phyloP scores from a whole-genome alignment of 2,329 filamentous ascomycete species.

The Pseudogymnoascus verrucosus region DNA sequence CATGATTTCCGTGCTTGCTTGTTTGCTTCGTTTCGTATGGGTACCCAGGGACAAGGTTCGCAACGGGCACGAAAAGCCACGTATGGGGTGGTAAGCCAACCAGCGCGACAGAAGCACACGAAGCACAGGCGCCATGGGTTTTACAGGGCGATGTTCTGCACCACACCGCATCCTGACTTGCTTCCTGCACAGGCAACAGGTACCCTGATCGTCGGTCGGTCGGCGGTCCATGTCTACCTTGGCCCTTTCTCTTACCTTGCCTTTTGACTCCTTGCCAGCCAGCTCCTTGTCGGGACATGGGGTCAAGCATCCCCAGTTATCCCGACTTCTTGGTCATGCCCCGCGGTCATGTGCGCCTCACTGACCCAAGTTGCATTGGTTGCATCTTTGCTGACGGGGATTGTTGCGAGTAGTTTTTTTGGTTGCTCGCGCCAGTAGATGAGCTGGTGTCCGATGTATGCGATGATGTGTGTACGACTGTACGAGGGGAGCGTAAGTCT shows the following conservation, averaged over 20 bases:
- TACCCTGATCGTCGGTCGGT: neutral
- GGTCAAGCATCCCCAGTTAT: neutral
- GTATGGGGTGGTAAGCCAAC: neutral
- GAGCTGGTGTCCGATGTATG: neutral
- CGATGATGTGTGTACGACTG: neutral
- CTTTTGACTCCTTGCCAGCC: neutral
- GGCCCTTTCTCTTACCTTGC: neutral
- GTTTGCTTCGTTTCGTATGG: neutral
- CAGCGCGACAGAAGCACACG: neutral
- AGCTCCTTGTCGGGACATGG: neutral
- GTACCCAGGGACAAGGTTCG: neutral
- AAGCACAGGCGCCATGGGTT: neutral
- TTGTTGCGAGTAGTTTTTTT: neutral
- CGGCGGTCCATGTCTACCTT: neutral
- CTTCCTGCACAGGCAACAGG: neutral
- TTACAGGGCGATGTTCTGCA: neutral
- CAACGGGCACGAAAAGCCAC: neutral
- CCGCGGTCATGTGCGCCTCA: neutral
- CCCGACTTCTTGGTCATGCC: slow-evolving; percentile 1
- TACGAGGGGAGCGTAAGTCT: neutral
- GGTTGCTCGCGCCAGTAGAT: neutral
- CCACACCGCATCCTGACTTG: neutral
- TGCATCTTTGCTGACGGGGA: neutral
- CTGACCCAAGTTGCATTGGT: neutral
- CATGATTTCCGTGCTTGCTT: neutral